phyloP scores from a whole-genome alignment of 192 early-diverging fungal genomes.

The Cladochytrium replicatum region DNA sequence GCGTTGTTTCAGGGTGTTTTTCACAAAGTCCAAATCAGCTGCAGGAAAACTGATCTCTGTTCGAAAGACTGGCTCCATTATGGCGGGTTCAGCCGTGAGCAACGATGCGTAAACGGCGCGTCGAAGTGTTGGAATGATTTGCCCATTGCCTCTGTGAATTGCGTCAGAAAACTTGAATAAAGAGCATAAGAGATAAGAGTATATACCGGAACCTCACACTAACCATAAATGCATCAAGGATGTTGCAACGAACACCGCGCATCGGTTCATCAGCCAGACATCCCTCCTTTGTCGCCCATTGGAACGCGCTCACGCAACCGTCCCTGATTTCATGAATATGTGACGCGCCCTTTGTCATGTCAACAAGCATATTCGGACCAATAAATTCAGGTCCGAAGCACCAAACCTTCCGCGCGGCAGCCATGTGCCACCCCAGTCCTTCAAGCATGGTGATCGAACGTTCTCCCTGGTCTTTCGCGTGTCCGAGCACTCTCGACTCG shows the following conservation, averaged over 20 bases:
- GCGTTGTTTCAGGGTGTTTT: conserved; percentile 72
- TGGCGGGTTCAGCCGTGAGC: conserved; percentile 57
- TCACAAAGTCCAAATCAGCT: conserved; percentile 70
- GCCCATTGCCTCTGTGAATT: conserved; percentile 82
- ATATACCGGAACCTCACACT: too few species aligned
- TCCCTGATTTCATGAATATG: conserved; percentile 87
- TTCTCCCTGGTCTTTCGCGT: conserved; percentile 65
- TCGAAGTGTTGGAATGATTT: conserved; percentile 74
- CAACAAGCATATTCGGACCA: conserved; percentile 66
- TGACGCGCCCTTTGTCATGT: conserved; percentile 72
- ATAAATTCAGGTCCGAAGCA: conserved; percentile 62
- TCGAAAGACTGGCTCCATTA: conserved; percentile 78
- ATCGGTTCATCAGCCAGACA: conserved; percentile 68
- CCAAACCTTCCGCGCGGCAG: conserved; percentile 86
- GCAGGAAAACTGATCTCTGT: conserved; percentile 79
- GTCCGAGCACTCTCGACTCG: conserved; percentile 63
- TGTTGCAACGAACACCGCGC: conserved; percentile 79
- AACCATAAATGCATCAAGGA: conserved; percentile 69
- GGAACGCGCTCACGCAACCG: conserved; percentile 67
- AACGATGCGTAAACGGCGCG: conserved; percentile 67
- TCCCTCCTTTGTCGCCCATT: conserved; percentile 64
- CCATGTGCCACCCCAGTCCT: conserved; percentile 67
- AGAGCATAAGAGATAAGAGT: too few species aligned
- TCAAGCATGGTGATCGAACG: conserved; percentile 70
- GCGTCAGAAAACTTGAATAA: too few species aligned